Evolutionary conservation across 2,329 filamentous ascomycete species (phyloP), one percentile per base, ranked within the genome.

Genomic region (Xylariaceae sp.): DNA sequence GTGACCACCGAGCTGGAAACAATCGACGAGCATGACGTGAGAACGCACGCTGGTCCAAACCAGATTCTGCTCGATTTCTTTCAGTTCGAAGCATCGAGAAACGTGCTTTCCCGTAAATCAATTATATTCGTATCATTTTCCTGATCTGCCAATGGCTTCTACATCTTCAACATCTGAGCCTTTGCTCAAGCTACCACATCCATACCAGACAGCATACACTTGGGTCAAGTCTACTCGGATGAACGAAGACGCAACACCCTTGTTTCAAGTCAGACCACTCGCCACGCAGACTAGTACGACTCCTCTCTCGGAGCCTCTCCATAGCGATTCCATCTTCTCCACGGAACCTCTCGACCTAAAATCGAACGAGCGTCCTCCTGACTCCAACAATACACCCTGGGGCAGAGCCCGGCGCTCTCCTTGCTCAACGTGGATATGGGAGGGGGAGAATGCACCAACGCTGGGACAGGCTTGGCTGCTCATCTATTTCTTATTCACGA

Each of bases 361-460:
- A 55, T 75, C 72, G 11, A 73, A 69, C 59, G 71, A 75, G 54
- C 64, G 73, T 14, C 73, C 73, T 4, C 59, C 71, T 29, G 64
- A 67, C 36, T 75, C 74, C 46, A 75, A 78, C 63, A 80, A 80
- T 62, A 76, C 73, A 37, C 64, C 74, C 39, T 80, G 76, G 76
- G 76, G 71, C 5, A 68, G 76, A n/a, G 72, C 76, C n/a, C 67
- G 75, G 27, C 72, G 76, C 47, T 75, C 74, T 4, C 76, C 76
- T 3, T 67, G 67, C 42, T 70, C 73, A 34, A 63, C 63, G 5
- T 56, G 75, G 37, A 55, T 60, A 40, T 79, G 76, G 76, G 66
- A 68, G 19, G 63, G 57, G 19, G 50, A 57, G 1, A 56, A 63
- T 14, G 51, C 67, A 2, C 75, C 75, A 0, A 72, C 69, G 0